These are phyloP conservation scores for Pyrenopolyporus hunteri DNA, from an alignment of 495 filamentous ascomycete species.

Conservation along the genomic window DNA sequence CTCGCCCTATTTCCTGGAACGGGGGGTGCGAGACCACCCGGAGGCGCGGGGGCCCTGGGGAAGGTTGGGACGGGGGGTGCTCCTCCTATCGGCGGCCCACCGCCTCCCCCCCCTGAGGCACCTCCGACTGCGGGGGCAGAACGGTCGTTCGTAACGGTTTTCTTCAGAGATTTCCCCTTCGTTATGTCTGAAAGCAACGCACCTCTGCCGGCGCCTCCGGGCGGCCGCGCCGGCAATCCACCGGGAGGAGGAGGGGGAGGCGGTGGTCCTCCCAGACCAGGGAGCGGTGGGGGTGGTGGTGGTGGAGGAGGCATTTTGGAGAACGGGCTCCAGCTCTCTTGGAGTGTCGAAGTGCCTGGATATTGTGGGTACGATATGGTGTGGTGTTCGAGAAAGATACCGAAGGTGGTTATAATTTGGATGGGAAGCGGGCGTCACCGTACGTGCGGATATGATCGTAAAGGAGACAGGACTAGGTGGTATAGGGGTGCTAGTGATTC, in stretches of 20 bases:
- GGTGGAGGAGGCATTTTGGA: slow-evolving; percentile 67
- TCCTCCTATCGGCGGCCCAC: slow-evolving; percentile 62
- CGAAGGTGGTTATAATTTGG: neutral
- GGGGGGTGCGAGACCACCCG: slow-evolving; percentile 74
- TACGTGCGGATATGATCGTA: neutral
- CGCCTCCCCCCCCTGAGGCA: slow-evolving; percentile 58
- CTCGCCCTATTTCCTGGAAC: slow-evolving; percentile 72
- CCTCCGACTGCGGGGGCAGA: slow-evolving; percentile 77
- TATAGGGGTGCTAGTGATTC: neutral
- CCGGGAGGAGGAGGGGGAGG: slow-evolving; percentile 70
- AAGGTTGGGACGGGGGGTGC: slow-evolving; percentile 83
- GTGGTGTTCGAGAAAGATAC: neutral
- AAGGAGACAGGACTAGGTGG: slow-evolving; percentile 12
- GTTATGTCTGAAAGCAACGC: slow-evolving; percentile 88
- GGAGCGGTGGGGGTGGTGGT: slow-evolving; percentile 65
- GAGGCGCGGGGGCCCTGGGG: slow-evolving; percentile 53
- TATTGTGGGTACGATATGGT: neutral
- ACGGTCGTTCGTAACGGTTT: slow-evolving; percentile 91
- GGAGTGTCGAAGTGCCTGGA: neutral
- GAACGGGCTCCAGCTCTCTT: neutral
- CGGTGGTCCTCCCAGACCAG: slow-evolving; percentile 69
- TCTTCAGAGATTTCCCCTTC: slow-evolving; percentile 82
- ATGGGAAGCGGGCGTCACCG: slow-evolving; percentile 10
- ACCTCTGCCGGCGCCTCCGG: slow-evolving; percentile 50
- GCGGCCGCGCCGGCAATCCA: slow-evolving; percentile 39